Percentiles rank a stretch among this genome's conserved stretches.
Conservation (phyloP, 371 early-diverging fungal genomes). For the Mucor irregularis region DNA sequence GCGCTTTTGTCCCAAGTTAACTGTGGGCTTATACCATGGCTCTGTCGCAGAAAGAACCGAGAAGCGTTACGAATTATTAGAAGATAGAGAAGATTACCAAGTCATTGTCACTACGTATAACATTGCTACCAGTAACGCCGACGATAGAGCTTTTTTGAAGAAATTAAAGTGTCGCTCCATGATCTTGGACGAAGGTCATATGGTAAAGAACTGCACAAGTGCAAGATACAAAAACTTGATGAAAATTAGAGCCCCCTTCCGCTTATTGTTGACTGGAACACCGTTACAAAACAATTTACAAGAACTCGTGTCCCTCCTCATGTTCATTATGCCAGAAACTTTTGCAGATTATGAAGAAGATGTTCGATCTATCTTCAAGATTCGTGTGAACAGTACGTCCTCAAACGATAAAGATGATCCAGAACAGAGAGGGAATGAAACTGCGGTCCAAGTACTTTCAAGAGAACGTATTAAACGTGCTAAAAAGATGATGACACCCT, state of each 20-base stretch:
- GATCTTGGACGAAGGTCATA: conserved; percentile 96
- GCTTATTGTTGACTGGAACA: conserved; percentile 76
- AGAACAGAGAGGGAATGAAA: not conserved
- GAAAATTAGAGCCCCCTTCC: conserved; percentile 57
- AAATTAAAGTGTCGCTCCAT: conserved; percentile 56
- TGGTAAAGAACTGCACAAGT: conserved; percentile 86
- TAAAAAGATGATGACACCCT: conserved; percentile 78
- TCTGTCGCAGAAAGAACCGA: conserved; percentile 64
- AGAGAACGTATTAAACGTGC: conserved; percentile 67
- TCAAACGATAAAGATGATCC: conserved; percentile 28
- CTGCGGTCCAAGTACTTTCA: conserved; percentile 49
- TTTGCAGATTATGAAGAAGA: conserved; percentile 68
- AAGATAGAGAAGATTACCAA: conserved; percentile 36
- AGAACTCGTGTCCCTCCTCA: conserved; percentile 80
- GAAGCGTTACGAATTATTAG: conserved; percentile 50
- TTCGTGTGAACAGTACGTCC: conserved; percentile 26
- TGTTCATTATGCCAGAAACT: conserved; percentile 91
- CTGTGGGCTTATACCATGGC: conserved; percentile 75
- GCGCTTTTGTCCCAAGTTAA: conserved; percentile 70
- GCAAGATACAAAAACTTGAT: conserved; percentile 81
- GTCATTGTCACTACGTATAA: conserved; percentile 75
- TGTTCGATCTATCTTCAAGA: conserved; percentile 54
- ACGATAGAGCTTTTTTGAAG: conserved; percentile 77
- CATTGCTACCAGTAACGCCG: conserved; percentile 69
- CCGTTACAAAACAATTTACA: conserved; percentile 91